These are phyloP conservation scores for Xylariales sp. DNA, from an alignment of 2,329 filamentous ascomycete genomes.

Conservation along the genomic window DNA sequence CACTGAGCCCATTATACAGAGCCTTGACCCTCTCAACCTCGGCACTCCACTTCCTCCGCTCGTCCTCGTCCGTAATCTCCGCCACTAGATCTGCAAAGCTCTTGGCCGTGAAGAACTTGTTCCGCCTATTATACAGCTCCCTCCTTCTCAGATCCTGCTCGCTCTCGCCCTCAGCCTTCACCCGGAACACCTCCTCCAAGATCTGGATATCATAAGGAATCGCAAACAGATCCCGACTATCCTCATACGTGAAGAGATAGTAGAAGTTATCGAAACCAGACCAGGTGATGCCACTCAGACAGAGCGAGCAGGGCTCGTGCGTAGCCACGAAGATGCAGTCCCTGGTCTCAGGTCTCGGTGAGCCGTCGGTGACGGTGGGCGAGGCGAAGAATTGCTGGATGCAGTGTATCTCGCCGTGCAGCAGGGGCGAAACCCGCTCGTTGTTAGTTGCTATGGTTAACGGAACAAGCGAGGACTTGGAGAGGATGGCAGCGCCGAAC, in stretches of 20 bases:
- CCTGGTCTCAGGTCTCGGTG: conserved; percentile 33
- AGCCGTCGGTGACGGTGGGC: conserved; percentile 26
- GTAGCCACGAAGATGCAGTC: conserved; percentile 56
- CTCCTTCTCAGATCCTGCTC: conserved; percentile 32
- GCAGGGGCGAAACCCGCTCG: conserved; percentile 47
- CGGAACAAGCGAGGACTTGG: conserved; percentile 33
- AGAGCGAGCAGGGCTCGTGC: conserved; percentile 55
- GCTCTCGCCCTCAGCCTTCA: conserved; percentile 31
- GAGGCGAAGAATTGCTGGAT: conserved; percentile 51
- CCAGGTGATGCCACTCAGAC: conserved; percentile 54
- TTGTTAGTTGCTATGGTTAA: conserved; percentile 52
- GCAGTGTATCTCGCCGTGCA: conserved; percentile 58
- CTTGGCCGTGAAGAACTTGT: conserved; percentile 48
- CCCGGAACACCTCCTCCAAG: conserved; percentile 49
- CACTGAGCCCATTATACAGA: conserved; percentile 41
- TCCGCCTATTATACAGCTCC: conserved; percentile 49
- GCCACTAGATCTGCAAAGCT: conserved; percentile 37
- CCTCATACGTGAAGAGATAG: conserved; percentile 56
- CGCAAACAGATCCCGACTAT: conserved; percentile 49
- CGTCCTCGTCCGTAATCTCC: conserved; percentile 29
- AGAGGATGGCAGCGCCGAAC: conserved; percentile 52
- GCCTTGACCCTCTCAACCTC: conserved; percentile 46
- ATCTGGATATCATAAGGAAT: conserved; percentile 57
- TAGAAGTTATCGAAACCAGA: conserved; percentile 52
- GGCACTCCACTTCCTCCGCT: conserved; percentile 25